Percentiles rank a stretch among this genome's conserved stretches.
phyloP scores from a whole-genome alignment of 805 yeast species.

The Yarrowia sp. region DNA sequence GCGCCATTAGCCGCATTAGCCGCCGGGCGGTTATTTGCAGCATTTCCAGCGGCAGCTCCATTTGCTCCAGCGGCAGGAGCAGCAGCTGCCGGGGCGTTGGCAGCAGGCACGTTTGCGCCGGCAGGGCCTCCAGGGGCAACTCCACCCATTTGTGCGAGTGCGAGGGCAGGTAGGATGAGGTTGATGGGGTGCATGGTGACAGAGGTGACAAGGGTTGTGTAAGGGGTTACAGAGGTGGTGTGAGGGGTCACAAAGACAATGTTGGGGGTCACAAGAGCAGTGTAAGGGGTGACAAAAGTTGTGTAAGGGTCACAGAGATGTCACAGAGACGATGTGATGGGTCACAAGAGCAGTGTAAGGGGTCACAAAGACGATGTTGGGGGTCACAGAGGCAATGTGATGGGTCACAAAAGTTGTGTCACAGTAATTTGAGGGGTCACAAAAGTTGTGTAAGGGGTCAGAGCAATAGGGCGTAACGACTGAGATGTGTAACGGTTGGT shows the following conservation, averaged over 20 bases:
- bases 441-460: too few relatives aligned
- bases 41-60: not conserved
- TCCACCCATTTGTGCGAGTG: slow-evolving; percentile 30
- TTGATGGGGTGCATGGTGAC: not conserved
- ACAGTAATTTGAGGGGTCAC: too few relatives aligned
- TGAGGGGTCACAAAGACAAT: not conserved
- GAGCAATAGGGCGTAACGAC: too few relatives aligned
- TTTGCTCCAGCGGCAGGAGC: not conserved
- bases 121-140: slow-evolving; percentile 35
- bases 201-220: not conserved
- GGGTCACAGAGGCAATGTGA: too few relatives aligned
- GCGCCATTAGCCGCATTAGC: too few relatives aligned
- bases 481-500: too few relatives aligned
- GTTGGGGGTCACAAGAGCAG: not conserved
- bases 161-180: not conserved
- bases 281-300: not conserved
- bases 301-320: too few relatives aligned
- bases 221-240: not conserved
- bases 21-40: not conserved
- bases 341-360: too few relatives aligned
- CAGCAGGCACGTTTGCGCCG: slow-evolving; percentile 7
- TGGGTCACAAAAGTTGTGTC: too few relatives aligned
- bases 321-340: too few relatives aligned
- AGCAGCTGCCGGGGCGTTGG: slow-evolving; percentile 15
- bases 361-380: too few relatives aligned